phyloP scores from a whole-genome alignment of 2,329 filamentous ascomycete species.

The Fusarium metavorans region DNA sequence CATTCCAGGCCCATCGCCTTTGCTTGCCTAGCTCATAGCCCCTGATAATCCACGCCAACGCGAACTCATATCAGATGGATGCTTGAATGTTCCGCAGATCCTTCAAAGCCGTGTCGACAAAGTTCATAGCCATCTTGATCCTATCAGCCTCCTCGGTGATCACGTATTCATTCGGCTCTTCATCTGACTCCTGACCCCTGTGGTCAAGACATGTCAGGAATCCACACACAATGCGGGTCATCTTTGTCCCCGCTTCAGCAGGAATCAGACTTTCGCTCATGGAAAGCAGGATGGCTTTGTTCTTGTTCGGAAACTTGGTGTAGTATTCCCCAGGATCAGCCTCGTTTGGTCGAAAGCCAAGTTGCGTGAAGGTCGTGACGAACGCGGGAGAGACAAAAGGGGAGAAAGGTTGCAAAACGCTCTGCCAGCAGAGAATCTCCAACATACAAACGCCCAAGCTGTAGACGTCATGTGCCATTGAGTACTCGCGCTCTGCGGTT shows the following conservation, averaged over 20 bases:
- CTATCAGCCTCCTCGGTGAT: background rate
- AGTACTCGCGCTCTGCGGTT: background rate
- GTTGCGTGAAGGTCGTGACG: background rate
- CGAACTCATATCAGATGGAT: background rate
- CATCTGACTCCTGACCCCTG: background rate
- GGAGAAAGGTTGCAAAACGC: fast-evolving
- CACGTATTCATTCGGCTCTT: background rate
- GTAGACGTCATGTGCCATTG: background rate
- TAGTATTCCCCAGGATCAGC: background rate
- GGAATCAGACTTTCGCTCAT: background rate
- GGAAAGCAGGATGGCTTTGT: background rate
- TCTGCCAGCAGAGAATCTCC: background rate
- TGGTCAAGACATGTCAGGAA: background rate
- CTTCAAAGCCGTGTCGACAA: background rate
- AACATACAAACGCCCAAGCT: background rate
- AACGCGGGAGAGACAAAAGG: background rate
- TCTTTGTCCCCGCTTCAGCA: background rate
- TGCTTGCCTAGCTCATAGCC: no score
- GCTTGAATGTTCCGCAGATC: background rate
- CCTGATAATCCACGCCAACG: no score
- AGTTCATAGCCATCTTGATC: background rate
- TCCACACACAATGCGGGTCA: background rate
- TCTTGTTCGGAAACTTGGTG: background rate
- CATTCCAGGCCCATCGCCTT: no score
- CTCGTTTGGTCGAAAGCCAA: background rate